Evolutionary conservation across 768 basidiomycete species (phyloP).

Genomic region (Kwoniella bestiolae): DNA sequence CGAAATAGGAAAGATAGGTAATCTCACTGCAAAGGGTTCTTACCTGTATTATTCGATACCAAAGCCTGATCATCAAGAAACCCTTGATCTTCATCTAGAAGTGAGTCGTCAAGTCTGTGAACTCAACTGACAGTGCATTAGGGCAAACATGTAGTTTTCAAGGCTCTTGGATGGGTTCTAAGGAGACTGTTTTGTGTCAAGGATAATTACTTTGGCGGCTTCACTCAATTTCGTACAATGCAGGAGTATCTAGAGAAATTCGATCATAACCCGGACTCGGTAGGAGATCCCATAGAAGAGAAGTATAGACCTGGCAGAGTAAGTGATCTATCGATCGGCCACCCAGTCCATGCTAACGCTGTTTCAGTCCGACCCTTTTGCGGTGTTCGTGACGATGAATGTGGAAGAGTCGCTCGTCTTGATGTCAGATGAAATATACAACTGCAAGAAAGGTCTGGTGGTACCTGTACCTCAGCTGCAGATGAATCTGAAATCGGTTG

Average conservation of each 20-base stretch:
- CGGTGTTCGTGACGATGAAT: constrained; percentile 69
- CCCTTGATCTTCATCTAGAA: constrained; percentile 68
- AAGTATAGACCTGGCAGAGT: constrained; percentile 84
- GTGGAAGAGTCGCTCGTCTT: constrained; percentile 65
- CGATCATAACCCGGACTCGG: constrained; percentile 62
- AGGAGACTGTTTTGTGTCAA: constrained; percentile 84
- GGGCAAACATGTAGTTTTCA: constrained; percentile 61
- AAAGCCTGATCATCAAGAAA: constrained; percentile 74
- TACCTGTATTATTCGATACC: constrained; percentile 76
- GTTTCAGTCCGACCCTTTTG: constrained; percentile 77
- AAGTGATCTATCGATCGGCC: constrained; percentile 31
- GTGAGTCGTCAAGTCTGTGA: constrained; percentile 11
- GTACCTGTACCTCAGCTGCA: constrained; percentile 71
- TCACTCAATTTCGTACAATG: constrained; percentile 88
- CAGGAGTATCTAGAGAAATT: constrained; percentile 80
- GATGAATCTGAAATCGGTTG: constrained; percentile 76
- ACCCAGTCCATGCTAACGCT: not conserved
- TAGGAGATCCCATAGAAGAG: constrained; percentile 78
- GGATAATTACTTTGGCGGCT: constrained; percentile 92
- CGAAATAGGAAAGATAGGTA: constrained; percentile 67
- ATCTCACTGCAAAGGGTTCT: constrained; percentile 67
- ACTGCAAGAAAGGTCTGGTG: constrained; percentile 59
- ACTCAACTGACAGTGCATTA: constrained; percentile 13
- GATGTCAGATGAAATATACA: constrained; percentile 63
- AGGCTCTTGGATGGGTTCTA: constrained; percentile 82